Conservation (phyloP, 83 land plant species). For the Larix sibirica region DNA sequence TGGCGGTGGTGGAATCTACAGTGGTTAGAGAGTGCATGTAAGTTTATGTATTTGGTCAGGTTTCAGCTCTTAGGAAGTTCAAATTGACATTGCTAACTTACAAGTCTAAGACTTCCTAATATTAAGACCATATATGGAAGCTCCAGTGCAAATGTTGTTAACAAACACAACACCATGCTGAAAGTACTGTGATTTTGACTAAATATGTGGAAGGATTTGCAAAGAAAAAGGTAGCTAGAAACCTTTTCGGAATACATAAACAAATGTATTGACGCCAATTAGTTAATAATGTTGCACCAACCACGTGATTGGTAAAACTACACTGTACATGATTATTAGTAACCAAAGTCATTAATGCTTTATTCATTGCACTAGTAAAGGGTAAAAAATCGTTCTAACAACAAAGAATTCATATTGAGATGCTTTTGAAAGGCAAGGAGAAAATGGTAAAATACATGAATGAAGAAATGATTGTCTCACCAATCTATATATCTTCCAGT, state of each 20-base stretch:
- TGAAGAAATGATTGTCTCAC: background rate
- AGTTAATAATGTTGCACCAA: background rate
- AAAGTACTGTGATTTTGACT: background rate
- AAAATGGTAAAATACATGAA: background rate
- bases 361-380: background rate
- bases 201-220: background rate
- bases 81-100: too few relatives aligned
- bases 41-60: too few relatives aligned
- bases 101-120: background rate
- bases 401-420: conserved; percentile 4
- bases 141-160: background rate
- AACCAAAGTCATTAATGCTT: background rate
- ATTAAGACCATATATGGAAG: background rate
- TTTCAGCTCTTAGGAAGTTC: too few relatives aligned
- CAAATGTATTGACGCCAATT: background rate
- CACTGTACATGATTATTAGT: too few relatives aligned
- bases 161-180: background rate
- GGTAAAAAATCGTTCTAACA: background rate
- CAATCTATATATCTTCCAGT: background rate
- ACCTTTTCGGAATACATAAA: background rate
- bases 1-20: too few relatives aligned
- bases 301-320: too few relatives aligned
- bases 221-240: background rate
- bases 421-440: background rate
- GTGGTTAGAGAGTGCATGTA: too few relatives aligned